These are phyloP conservation scores for Hysterium pulicare DNA, from an alignment of 2,329 filamentous ascomycete genomes.

Conservation along the genomic window DNA sequence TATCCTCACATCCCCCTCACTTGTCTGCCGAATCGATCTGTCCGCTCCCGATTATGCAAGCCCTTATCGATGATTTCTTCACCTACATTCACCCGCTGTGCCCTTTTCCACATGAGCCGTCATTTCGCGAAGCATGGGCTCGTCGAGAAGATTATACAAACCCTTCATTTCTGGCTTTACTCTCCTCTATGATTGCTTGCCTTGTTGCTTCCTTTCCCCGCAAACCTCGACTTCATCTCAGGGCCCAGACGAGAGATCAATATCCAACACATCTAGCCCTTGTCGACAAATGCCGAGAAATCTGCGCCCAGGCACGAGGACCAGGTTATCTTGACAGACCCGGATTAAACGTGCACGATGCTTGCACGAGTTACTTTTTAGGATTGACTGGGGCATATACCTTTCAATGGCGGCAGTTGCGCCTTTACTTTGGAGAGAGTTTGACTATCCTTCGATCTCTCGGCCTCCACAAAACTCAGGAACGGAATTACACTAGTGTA, in stretches of 20 bases:
- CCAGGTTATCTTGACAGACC: slow-evolving; percentile 53
- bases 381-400: slow-evolving; percentile 65
- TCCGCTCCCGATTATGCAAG: slow-evolving; percentile 63
- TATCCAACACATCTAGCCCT: slow-evolving; percentile 68
- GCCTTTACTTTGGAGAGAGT: slow-evolving; percentile 70
- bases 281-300: slow-evolving; percentile 66
- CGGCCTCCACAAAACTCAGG: slow-evolving; percentile 58
- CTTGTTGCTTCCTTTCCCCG: slow-evolving; percentile 75
- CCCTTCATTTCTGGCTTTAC: slow-evolving; percentile 64
- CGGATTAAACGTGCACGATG: slow-evolving; percentile 57
- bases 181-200: slow-evolving; percentile 70
- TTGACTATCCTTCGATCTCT: slow-evolving; percentile 66
- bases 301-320: slow-evolving; percentile 66
- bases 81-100: slow-evolving; percentile 75
- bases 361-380: slow-evolving; percentile 74
- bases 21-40: slow-evolving; percentile 67
- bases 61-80: slow-evolving; percentile 77
- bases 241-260: slow-evolving; percentile 60
- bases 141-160: slow-evolving; percentile 64
- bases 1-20: slow-evolving; percentile 43
- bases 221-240: slow-evolving; percentile 66
- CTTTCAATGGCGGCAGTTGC: slow-evolving; percentile 63
- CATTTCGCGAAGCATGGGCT: slow-evolving; percentile 67
- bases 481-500: slow-evolving; percentile 37
- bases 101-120: slow-evolving; percentile 76